Base-by-base conservation (phyloP, 2,329 filamentous ascomycete species). In the Paraconiothyrium brasiliense region DNA sequence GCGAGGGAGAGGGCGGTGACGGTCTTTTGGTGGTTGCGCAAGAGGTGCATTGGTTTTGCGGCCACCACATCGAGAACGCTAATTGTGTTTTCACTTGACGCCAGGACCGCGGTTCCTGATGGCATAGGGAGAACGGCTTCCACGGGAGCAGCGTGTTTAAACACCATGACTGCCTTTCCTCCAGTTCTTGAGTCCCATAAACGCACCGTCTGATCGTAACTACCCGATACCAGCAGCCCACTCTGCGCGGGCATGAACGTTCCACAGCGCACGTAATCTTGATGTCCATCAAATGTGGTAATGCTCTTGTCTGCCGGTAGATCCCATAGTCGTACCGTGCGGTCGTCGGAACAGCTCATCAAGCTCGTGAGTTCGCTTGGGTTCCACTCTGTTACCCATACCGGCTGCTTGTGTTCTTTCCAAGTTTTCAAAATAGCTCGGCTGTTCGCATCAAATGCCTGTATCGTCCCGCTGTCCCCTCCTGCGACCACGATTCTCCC, bases 21-120 rank as follows among this genome's bases (percentile, higher is more conserved):
- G 0, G 95, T 97, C 87, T 98, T 99, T 76, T 99, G 95, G 80
- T 99, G 95, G 77, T 96, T 98, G 70, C 90, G 90, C 65, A 99
- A 90, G 74, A 97, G 84, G 70, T 93, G 90, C 60, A 97, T 83
- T 4, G 94, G 93, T 74, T 92, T 93, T 30, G 92, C 95, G 54
- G 94, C 94, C 16, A 98, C 91, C 48, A 99, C 86, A 77, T 99
- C 95, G 64, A 99, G 85, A 11, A 99, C 93, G 6, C 92, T 93
- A 72, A 99, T 92, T 64, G 92, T 88, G 74, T 92, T 96, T 60
- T 92, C 94, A 20, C 93, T 89, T 2, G 94, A 88, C 13, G 93
- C 93, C 37, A 97, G 85, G 27, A 99, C 84, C 4, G 92, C 93
- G 4, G 94, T 97, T 51, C 93, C 93, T 1, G 92, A 92, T 9